Evolutionary conservation across 352 stramenopile species (phyloP).

Genomic region (Phytophthora uliginosa): DNA sequence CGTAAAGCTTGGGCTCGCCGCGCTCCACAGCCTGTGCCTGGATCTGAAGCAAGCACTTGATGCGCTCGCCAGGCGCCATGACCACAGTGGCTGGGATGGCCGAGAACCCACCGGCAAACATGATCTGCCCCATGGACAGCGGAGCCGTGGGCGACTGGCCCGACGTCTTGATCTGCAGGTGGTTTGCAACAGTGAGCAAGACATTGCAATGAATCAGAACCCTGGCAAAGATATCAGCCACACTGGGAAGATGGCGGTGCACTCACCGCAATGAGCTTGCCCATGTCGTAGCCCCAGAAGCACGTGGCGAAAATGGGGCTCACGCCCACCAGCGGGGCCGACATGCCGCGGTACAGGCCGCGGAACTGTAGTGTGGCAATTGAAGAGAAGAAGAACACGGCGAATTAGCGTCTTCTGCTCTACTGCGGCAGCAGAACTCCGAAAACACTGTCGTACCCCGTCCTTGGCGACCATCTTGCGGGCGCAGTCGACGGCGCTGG

Average conservation of each 20-base stretch:
- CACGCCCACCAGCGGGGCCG: constrained; percentile 95
- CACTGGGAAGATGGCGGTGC: neutral
- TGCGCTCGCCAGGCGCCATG: constrained; percentile 97
- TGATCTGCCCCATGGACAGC: constrained; percentile 87
- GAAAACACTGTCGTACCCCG: constrained; percentile 68
- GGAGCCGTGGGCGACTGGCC: constrained; percentile 67
- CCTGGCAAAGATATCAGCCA: neutral
- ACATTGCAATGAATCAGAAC: constrained; percentile 21
- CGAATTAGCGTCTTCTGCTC: constrained; percentile 14
- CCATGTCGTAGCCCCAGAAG: constrained; percentile 99
- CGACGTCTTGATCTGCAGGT: constrained; percentile 64
- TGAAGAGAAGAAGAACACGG: neutral
- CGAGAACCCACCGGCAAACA: constrained; percentile 93
- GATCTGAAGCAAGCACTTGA: constrained; percentile 97
- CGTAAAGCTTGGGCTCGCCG: constrained; percentile 90
- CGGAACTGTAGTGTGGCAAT: constrained; percentile 47
- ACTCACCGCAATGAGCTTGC: constrained; percentile 92
- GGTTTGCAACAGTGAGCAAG: constrained; percentile 6
- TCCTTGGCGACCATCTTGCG: constrained; percentile 95
- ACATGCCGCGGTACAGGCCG: constrained; percentile 97
- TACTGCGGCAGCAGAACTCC: neutral
- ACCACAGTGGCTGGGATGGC: constrained; percentile 91
- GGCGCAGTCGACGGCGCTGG: constrained; percentile 92
- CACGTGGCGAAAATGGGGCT: constrained; percentile 97
- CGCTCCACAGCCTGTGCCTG: constrained; percentile 89